These are phyloP conservation scores for Corylus americana DNA, from an alignment of 306 rosid genomes.

Conservation along the genomic window DNA sequence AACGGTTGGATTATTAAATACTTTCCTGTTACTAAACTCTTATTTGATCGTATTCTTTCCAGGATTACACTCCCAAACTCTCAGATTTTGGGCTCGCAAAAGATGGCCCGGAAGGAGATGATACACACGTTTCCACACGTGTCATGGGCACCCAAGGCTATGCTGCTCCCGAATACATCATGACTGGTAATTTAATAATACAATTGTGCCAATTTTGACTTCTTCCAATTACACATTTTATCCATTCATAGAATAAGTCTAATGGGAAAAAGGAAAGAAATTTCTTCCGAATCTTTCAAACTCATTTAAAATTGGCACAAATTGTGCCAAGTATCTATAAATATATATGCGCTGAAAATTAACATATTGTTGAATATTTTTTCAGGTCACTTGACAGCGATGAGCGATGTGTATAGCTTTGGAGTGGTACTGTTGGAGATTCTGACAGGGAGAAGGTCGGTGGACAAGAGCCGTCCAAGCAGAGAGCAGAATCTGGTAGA, in stretches of 20 bases:
- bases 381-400: conserved; percentile 86
- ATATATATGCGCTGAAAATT: background rate
- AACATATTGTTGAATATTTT: background rate
- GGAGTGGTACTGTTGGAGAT: conserved; percentile 85
- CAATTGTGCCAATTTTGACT: too few relatives aligned
- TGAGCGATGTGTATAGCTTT: conserved; percentile 93
- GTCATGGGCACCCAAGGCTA: conserved; percentile 98
- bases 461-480: conserved; percentile 63
- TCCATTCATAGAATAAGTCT: too few relatives aligned
- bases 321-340: too few relatives aligned
- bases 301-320: too few relatives aligned
- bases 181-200: conserved; percentile 63
- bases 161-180: conserved; percentile 91
- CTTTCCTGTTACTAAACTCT: background rate
- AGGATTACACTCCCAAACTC: conserved; percentile 83
- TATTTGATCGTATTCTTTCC: conserved; percentile 1
- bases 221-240: background rate
- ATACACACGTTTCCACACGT: conserved; percentile 91
- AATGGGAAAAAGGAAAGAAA: too few relatives aligned
- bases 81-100: conserved; percentile 98
- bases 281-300: too few relatives aligned
- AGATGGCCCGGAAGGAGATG: conserved; percentile 96
- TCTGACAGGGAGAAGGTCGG: conserved; percentile 74
- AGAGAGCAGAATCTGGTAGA: conserved; percentile 84
- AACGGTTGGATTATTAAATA: background rate